Conservation (phyloP, 2,329 filamentous ascomycete genomes). For the Penicillium palitans region DNA sequence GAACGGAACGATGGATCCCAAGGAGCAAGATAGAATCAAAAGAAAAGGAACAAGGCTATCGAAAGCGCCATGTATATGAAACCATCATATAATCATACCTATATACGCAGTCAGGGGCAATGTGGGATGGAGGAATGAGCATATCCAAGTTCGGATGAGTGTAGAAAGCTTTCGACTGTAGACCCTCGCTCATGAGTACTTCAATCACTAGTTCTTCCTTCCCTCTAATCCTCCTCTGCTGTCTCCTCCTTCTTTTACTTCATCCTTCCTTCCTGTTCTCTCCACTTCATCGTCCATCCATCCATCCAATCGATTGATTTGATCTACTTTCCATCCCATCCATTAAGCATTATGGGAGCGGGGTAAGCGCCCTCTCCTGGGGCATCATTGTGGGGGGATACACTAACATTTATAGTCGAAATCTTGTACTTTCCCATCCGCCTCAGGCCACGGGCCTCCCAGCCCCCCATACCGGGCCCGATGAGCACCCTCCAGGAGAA, state of each 20-base stretch:
- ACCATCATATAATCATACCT: too few relatives aligned
- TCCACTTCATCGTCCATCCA: background rate
- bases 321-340: background rate
- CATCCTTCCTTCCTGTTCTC: background rate
- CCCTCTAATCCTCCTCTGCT: too few relatives aligned
- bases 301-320: background rate
- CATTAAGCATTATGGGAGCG: background rate
- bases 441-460: too few relatives aligned
- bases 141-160: background rate
- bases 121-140: background rate
- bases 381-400: background rate
- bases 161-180: background rate
- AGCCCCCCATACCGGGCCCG: too few relatives aligned
- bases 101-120: too few relatives aligned
- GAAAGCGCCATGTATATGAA: too few relatives aligned
- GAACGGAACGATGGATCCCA: too few relatives aligned
- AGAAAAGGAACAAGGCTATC: too few relatives aligned
- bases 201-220: background rate
- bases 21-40: too few relatives aligned
- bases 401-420: background rate
- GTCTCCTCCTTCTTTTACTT: background rate
- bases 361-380: background rate
- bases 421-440: background rate
- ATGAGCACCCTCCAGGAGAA: too few relatives aligned
- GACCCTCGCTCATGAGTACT: background rate